Conservation (phyloP, 225 moss, liverwort and hornwort species). For the Rhytidiadelphus loreus region DNA sequence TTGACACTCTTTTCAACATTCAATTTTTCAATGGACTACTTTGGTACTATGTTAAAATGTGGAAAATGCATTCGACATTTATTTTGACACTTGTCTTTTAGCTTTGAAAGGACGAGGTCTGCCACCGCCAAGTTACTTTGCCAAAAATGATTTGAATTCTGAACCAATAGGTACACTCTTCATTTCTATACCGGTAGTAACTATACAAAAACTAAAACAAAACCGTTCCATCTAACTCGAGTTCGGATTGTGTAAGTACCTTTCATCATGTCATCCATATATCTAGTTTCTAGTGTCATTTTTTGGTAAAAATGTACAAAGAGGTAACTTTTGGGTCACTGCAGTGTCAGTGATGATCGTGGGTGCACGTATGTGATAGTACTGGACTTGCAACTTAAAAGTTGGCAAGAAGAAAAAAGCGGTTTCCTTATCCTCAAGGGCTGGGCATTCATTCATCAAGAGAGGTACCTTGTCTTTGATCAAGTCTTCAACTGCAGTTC, state of each 20-base stretch:
- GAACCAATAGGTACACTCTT: neutral
- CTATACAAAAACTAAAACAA: too few species aligned
- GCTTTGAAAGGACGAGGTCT: neutral
- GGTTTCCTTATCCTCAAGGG: neutral
- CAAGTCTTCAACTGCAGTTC: neutral
- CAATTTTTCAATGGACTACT: too few species aligned
- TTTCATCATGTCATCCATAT: neutral
- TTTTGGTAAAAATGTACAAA: neutral
- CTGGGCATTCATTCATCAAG: too few species aligned
- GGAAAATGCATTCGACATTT: too few species aligned
- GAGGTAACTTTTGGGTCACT: too few species aligned
- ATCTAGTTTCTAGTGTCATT: neutral
- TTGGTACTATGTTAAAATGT: too few species aligned
- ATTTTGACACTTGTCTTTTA: neutral
- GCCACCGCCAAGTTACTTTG: neutral
- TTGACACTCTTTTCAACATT: too few species aligned
- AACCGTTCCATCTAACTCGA: too few species aligned
- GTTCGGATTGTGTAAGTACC: neutral
- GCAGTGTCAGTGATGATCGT: too few species aligned
- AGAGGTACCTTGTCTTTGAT: neutral
- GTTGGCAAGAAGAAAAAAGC: neutral
- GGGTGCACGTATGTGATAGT: neutral
- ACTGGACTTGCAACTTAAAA: neutral
- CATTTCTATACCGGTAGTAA: too few species aligned
- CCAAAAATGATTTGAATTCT: too few species aligned